Evolutionary conservation across 108 stramenopile genomes (phyloP).

Genomic region (Cyclotella baltica): DNA sequence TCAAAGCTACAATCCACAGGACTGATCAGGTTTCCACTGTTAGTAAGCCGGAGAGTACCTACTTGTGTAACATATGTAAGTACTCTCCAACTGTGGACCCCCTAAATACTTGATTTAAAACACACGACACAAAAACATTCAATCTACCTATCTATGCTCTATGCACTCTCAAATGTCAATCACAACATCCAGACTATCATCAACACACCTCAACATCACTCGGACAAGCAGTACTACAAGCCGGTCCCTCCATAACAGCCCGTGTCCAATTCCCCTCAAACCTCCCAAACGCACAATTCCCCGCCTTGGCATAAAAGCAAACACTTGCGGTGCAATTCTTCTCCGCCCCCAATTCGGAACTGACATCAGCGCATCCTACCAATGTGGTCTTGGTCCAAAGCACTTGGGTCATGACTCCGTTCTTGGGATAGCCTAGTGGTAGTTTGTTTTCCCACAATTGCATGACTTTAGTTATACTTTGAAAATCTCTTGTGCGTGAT

Average conservation of each 20-base stretch:
- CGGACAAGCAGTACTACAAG: constrained; percentile 9
- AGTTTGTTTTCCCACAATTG: constrained; percentile 17
- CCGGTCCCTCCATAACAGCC: constrained; percentile 5
- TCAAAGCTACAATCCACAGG: no score
- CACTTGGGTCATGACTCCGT: constrained; percentile 20
- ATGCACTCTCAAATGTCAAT: no score
- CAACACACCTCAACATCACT: neutral
- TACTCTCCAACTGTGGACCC: no score
- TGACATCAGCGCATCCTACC: constrained; percentile 16
- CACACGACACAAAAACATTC: no score
- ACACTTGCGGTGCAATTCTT: neutral
- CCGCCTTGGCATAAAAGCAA: constrained; percentile 24
- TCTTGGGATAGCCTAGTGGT: constrained; percentile 11
- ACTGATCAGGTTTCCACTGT: no score
- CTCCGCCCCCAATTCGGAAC: neutral
- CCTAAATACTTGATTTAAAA: no score
- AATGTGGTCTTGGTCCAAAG: constrained; percentile 16
- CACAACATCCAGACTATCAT: no score
- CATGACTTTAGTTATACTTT: neutral
- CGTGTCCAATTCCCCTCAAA: constrained; percentile 14
- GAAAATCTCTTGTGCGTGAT: neutral
- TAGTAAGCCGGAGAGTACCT: no score
- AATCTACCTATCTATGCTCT: no score
- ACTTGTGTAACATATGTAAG: no score
- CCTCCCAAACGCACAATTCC: constrained; percentile 1